phyloP scores from a whole-genome alignment of 257 asterid species.

The Fraxinus cuspidata region DNA sequence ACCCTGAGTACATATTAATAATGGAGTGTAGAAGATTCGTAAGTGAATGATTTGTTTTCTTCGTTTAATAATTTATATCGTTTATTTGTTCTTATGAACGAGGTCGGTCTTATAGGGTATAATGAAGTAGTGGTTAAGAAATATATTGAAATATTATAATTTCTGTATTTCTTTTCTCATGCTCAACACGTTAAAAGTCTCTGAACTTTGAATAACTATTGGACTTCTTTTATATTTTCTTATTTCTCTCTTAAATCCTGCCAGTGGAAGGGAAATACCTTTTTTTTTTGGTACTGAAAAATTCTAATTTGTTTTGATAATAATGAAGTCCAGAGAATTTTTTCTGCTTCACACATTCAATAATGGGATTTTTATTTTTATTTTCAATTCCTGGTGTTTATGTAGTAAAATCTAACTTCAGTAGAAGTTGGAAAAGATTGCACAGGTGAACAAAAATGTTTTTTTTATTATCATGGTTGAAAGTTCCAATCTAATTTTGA shows the following conservation, averaged over 20 bases:
- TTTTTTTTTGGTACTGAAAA: background rate
- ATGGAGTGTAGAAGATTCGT: background rate
- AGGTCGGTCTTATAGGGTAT: background rate
- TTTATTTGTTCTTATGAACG: background rate
- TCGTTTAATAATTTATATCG: background rate
- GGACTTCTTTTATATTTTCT: background rate
- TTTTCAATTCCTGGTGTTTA: background rate
- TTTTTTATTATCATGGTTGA: background rate
- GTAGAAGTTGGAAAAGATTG: background rate
- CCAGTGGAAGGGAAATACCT: background rate
- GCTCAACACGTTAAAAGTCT: background rate
- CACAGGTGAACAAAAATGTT: background rate
- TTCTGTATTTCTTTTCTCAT: background rate
- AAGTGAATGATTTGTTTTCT: background rate
- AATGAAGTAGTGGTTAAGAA: background rate
- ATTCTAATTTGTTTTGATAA: no score
- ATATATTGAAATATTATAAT: background rate
- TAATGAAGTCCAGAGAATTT: background rate
- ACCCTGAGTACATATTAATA: background rate
- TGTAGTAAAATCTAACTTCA: background rate
- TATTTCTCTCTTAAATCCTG: background rate
- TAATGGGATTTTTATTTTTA: background rate
- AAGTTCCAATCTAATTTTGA: background rate
- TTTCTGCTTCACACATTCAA: background rate
- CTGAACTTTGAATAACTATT: background rate